phyloP scores from a whole-genome alignment of 176 grass and related monocot genomes.

The Tillandsia leiboldiana region DNA sequence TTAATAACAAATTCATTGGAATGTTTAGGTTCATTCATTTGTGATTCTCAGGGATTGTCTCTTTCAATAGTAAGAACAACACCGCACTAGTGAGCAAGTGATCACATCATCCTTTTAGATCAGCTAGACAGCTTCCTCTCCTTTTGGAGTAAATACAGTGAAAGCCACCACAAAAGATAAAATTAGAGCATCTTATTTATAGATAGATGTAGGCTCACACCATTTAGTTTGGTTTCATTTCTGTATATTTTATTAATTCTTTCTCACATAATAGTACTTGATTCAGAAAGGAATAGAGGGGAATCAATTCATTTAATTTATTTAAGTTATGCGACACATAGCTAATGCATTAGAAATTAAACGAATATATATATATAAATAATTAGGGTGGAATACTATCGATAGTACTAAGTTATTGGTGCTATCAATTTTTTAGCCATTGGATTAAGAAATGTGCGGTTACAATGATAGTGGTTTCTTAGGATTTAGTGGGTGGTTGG shows the following conservation, averaged over 20 bases:
- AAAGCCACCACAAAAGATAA: conserved; percentile 16
- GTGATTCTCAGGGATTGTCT: background rate
- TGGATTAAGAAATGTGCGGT: too few species aligned
- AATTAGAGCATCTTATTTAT: conserved; percentile 3
- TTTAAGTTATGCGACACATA: too few species aligned
- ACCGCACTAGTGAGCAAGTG: background rate
- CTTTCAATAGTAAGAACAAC: background rate
- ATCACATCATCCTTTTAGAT: conserved; percentile 10
- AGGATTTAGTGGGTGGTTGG: too few species aligned
- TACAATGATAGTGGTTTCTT: too few species aligned
- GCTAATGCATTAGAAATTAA: too few species aligned
- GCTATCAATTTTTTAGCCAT: too few species aligned
- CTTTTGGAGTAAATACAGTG: conserved; percentile 9
- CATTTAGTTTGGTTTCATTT: background rate
- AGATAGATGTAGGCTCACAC: background rate
- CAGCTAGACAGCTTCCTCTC: conserved; percentile 9
- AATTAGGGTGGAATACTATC: too few species aligned
- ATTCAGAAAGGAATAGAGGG: too few species aligned
- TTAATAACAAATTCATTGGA: too few species aligned
- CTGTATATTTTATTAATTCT: background rate
- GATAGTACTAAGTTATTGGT: too few species aligned
- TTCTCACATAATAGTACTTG: background rate
- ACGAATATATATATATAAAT: too few species aligned
- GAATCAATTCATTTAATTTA: too few species aligned
- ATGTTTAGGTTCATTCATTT: background rate